Percentiles rank a stretch among this genome's conserved stretches.
These are phyloP conservation scores for Chlorella vulgaris DNA, from an alignment of 139 green algal genomes.

Conservation along the genomic window DNA sequence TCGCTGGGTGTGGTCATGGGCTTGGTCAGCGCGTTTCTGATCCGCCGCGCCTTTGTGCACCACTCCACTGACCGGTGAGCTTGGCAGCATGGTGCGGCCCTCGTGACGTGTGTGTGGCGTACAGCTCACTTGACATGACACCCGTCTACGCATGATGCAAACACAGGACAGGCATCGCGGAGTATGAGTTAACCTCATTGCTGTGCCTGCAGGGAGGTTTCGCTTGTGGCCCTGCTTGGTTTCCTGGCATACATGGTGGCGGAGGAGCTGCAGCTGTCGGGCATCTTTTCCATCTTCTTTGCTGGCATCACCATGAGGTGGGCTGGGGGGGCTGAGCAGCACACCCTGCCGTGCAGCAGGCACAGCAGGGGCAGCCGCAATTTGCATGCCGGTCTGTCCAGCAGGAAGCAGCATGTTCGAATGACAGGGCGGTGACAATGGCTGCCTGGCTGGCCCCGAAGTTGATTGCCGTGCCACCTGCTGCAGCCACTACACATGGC, in stretches of 20 bases:
- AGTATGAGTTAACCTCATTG: no score
- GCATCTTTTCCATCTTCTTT: constrained; percentile 87
- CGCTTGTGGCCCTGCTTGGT: constrained; percentile 62
- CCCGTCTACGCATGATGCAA: no score
- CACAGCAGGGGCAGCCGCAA: background rate
- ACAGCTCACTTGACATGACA: no score
- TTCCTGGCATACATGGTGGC: constrained; percentile 79
- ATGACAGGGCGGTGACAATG: no score
- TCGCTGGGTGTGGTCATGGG: constrained; percentile 42
- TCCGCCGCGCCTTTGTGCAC: constrained; percentile 41
- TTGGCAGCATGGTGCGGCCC: background rate
- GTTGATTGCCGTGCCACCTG: background rate
- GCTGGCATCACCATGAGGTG: constrained; percentile 72
- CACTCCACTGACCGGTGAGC: constrained; percentile 42
- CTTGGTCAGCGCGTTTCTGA: constrained; percentile 45
- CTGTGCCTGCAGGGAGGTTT: constrained; percentile 55
- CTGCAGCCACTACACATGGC: constrained; percentile 70
- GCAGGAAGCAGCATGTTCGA: no score
- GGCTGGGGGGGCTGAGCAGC: background rate
- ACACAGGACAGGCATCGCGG: no score
- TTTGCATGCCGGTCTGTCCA: no score
- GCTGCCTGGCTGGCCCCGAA: no score
- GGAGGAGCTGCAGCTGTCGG: constrained; percentile 64
- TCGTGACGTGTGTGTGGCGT: background rate
- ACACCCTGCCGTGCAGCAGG: background rate